Conservation (phyloP, 331 rosid species). For the Ulmus americana region DNA sequence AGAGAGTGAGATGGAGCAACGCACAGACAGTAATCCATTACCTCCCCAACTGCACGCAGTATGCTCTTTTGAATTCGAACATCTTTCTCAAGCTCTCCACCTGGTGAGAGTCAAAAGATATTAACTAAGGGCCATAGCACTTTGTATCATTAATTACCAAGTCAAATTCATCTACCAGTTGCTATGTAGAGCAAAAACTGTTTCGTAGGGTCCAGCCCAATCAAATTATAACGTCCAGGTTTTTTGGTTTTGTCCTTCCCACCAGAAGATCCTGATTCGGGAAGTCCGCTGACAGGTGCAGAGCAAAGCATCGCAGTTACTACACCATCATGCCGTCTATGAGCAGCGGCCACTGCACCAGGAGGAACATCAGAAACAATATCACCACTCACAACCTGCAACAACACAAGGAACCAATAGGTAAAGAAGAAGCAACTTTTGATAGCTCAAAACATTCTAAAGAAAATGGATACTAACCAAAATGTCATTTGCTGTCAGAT, state of each 20-base stretch:
- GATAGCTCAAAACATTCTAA: constrained; percentile 6
- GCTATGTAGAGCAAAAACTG: constrained; percentile 85
- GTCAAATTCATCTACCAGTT: constrained; percentile 46
- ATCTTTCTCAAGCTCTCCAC: constrained; percentile 80
- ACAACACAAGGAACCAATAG: constrained; percentile 18
- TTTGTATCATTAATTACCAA: constrained; percentile 10
- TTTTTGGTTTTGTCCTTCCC: constrained; percentile 93
- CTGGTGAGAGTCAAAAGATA: constrained; percentile 39
- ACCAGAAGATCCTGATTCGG: constrained; percentile 72
- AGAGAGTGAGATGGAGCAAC: background rate
- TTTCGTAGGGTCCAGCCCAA: constrained; percentile 85
- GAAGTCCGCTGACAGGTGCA: constrained; percentile 79
- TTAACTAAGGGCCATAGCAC: constrained; percentile 22
- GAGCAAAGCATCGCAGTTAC: constrained; percentile 92
- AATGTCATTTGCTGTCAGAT: constrained; percentile 76
- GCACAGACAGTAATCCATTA: constrained; percentile 16
- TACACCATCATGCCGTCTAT: constrained; percentile 85
- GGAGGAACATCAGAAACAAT: constrained; percentile 91
- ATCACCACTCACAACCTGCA: constrained; percentile 97
- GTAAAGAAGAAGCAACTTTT: constrained; percentile 14
- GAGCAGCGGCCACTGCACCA: constrained; percentile 94
- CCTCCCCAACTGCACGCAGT: constrained; percentile 81
- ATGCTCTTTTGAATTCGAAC: constrained; percentile 81
- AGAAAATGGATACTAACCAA: constrained; percentile 42
- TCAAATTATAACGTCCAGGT: constrained; percentile 62